Evolutionary conservation across 352 stramenopile genomes (phyloP), one percentile per base, ranked within the genome.

Genomic region (Pythium oligandrum): DNA sequence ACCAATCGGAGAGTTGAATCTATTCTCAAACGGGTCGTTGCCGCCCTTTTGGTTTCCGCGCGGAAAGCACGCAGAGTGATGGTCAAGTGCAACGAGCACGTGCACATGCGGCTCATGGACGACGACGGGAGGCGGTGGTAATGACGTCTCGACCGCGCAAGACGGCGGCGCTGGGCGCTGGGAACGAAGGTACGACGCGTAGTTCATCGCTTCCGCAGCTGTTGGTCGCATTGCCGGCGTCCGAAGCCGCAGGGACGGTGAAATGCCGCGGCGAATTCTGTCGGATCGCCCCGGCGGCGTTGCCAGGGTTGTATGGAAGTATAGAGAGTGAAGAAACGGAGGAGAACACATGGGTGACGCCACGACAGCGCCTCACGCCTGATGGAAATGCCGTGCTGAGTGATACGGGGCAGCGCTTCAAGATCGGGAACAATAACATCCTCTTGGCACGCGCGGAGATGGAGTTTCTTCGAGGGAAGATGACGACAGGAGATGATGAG

Each of bases 251-350:
- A 31, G 44, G 34, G 26, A 9, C 26, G 3, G n/a, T 31, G 3
- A 86, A 76, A 43, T 93, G 82, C 51, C 73, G 70, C 5, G 79
- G 82, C 6, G 78, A 90, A 40, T 93, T 93, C 53, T 93, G 82
- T 34, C 57, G 62, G 36, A 53, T 63, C 2, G 31, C 62, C 6
- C 55, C 77, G 11, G 46, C 55, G n/a, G 56, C 62, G 1, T 45
- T 90, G 0, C 36, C 63, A 17, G 79, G 79, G 8, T 53, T 90
- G 6, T 64, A 64, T 46, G 57, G 44, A 11, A 5, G 47, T 31
- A 31, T 33, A 6, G 33, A 44, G 8, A 3, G 26, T 40, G 6
- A 44, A 59, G 38, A 36, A 38, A 61, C 33, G 39, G 48, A 10
- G 48, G n/a, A 1, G 32, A 57, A 34, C 34, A 34, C 53, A n/a